Conservation (phyloP, 139 green algal genomes). For the Micractinium sp. region DNA sequence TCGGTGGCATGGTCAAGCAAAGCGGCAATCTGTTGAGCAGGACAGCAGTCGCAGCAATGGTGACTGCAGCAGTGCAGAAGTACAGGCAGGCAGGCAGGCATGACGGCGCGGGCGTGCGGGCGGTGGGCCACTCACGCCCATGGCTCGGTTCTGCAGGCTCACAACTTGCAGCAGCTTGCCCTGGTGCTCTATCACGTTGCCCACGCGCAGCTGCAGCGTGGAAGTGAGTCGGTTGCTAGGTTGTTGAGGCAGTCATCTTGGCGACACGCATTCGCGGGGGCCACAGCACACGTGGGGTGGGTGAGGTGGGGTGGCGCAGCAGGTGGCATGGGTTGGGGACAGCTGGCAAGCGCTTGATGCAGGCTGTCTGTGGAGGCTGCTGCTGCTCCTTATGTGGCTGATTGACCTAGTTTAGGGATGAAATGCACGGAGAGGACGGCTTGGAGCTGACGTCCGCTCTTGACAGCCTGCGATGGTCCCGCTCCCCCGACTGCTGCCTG, state of each 20-base stretch:
- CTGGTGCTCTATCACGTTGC: conserved; percentile 56
- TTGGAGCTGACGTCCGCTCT: too few species aligned
- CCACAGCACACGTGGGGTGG: not conserved
- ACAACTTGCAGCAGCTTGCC: conserved; percentile 53
- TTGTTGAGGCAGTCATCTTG: not conserved
- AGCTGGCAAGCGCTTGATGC: not conserved
- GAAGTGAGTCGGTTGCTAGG: not conserved
- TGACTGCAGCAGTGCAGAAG: too few species aligned
- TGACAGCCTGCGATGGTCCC: too few species aligned
- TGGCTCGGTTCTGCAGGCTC: conserved; percentile 36
- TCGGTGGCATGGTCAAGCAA: not conserved
- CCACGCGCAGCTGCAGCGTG: conserved; percentile 43
- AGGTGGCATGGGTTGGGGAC: not conserved
- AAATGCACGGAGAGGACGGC: too few species aligned
- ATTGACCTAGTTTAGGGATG: too few species aligned
- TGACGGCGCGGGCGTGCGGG: not conserved
- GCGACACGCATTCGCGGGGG: not conserved
- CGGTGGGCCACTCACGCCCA: conserved; percentile 18
- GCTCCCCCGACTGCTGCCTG: not conserved
- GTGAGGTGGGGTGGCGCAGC: too few species aligned
- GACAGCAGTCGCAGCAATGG: too few species aligned
- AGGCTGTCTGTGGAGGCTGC: too few species aligned
- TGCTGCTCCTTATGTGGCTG: too few species aligned
- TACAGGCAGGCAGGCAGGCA: too few species aligned
- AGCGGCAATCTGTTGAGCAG: not conserved